Base-by-base conservation (phyloP, 305 asterid genomes). In the Ruellia speciosa region DNA sequence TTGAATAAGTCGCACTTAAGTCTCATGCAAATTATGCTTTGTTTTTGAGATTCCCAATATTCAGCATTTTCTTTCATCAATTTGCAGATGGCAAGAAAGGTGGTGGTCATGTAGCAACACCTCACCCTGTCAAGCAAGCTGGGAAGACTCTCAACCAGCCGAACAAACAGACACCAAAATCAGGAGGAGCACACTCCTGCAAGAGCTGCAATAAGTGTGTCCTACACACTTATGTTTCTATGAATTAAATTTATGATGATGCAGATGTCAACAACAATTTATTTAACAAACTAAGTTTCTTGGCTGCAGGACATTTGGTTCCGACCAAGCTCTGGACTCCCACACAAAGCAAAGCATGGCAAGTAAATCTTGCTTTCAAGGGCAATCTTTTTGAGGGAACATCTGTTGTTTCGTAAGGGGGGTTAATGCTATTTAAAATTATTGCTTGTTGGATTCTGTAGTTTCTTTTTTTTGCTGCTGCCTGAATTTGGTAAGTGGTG, bases 321-420 rank as follows among this genome's bases (percentile, higher is more conserved):
- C 86, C 8, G 89, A 76, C 37, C 24, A 34, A 54, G 92, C 80
- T 14, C 63, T 79, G 52, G 84, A 77, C 9, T 71, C 85, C 18
- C 96, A 87, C 78, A 50, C 81, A 3, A 81, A 64, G 92, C 79
- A 12, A 87, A 82, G 79, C 94, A 87, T 73, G 66, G 68, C 52
- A 79, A 76, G 75, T 71, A 53, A 59, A 12, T 24, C 31, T 24
- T 2, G 31, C 31, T 24, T 24, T 24, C 4, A 24, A 24, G 31
- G 3, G 4, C 31, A 4, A 24, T 24, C 31, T 24, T 24, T 24
- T 24, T 24, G 31, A 24, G 31, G 4, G 31, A 24, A 4, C 31
- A 24, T 24, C 31, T 24, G 31, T 24, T 24, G 31, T 24, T 24
- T 24, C 2, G 31, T 24, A 24, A 24, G 31, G 31, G 31, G 2